phyloP scores from a whole-genome alignment of 1,284 basidiomycete genomes.

The Fomitiporia mediterranea region DNA sequence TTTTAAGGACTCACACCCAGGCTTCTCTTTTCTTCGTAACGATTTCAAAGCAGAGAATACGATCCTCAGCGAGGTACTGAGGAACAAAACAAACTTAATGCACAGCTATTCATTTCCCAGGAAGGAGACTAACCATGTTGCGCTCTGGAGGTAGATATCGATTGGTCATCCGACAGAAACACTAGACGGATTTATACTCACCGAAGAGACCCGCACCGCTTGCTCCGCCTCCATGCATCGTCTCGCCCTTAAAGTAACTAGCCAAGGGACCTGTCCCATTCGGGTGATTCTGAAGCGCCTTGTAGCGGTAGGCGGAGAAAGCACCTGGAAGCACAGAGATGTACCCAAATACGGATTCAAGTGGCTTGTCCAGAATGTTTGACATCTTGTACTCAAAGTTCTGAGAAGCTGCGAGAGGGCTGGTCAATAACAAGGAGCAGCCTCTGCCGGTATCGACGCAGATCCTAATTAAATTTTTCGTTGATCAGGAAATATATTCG shows the following conservation, averaged over 20 bases:
- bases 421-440: constrained; percentile 75
- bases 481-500: background rate
- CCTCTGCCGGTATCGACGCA: constrained; percentile 79
- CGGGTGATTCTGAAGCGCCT: constrained; percentile 74
- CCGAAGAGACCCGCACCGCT: constrained; percentile 68
- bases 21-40: constrained; percentile 87
- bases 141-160: constrained; percentile 52
- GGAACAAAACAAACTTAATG: background rate
- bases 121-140: constrained; percentile 51
- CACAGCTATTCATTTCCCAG: background rate
- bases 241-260: constrained; percentile 88
- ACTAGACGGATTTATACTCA: constrained; percentile 23
- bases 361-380: constrained; percentile 88
- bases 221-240: constrained; percentile 67
- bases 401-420: constrained; percentile 87
- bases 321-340: constrained; percentile 89
- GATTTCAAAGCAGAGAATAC: constrained; percentile 96
- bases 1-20: constrained; percentile 58
- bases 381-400: constrained; percentile 96
- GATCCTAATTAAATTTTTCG: constrained; percentile 44
- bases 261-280: constrained; percentile 85
- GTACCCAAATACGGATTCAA: constrained; percentile 89
- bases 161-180: background rate
- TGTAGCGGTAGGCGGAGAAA: constrained; percentile 90
- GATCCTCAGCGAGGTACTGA: constrained; percentile 84